These are phyloP conservation scores for Mortierella sp. DNA, from an alignment of 371 early-diverging fungal genomes.

Conservation along the genomic window DNA sequence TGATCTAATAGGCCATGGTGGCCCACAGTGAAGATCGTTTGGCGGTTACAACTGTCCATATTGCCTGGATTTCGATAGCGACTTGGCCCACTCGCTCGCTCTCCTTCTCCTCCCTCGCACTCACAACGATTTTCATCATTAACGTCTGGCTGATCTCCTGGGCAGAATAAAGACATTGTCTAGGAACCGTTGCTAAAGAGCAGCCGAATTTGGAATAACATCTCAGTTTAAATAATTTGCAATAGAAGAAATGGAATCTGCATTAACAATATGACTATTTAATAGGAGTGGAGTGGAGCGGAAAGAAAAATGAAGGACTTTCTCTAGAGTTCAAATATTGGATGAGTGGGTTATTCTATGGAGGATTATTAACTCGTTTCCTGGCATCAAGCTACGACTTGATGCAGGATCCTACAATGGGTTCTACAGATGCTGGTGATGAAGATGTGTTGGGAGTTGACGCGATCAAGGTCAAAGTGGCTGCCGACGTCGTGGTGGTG, in stretches of 20 bases:
- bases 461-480: not conserved
- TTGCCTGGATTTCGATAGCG: slow-evolving; percentile 13
- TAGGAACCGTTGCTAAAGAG: not conserved
- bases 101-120: not conserved
- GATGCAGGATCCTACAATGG: slow-evolving; percentile 41
- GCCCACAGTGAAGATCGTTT: not conserved
- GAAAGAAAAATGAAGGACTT: not conserved
- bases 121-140: not conserved
- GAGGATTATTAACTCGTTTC: not conserved
- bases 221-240: not conserved
- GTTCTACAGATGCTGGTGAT: slow-evolving; percentile 20
- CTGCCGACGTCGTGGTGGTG: slow-evolving; percentile 5
- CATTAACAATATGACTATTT: slow-evolving; percentile 13
- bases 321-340: no score
- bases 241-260: slow-evolving; percentile 15
- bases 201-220: slow-evolving; percentile 1
- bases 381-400: slow-evolving; percentile 20
- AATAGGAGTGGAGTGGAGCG: slow-evolving; percentile 3
- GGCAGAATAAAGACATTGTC: not conserved
- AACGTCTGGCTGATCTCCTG: slow-evolving; percentile 14
- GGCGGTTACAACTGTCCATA: not conserved
- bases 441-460: slow-evolving; percentile 30
- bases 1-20: not conserved
- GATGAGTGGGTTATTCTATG: slow-evolving; percentile 1
- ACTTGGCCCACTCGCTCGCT: not conserved